These are phyloP conservation scores for Talaromyces islandicus DNA, from an alignment of 2,329 filamentous ascomycete genomes.

Conservation along the genomic window DNA sequence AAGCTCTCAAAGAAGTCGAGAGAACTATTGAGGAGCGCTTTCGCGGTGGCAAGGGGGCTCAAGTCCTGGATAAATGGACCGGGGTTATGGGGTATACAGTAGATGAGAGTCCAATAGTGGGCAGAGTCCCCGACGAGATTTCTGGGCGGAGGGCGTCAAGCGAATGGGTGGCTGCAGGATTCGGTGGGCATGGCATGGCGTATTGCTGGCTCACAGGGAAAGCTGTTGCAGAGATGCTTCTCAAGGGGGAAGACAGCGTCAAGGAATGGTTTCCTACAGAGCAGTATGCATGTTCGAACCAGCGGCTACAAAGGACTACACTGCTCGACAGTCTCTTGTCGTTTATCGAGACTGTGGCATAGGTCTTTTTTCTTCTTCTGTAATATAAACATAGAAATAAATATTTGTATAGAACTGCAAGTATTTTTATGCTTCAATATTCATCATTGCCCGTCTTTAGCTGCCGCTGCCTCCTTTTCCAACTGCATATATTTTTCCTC, in stretches of 20 bases:
- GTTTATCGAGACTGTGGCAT: constrained; percentile 1
- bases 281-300: constrained; percentile 9
- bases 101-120: constrained; percentile 49
- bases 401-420: too few species aligned
- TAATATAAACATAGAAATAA: neutral
- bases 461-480: constrained; percentile 22
- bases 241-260: constrained; percentile 18
- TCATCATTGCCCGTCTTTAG: neutral
- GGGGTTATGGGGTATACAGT: constrained; percentile 47
- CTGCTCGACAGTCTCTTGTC: constrained; percentile 8
- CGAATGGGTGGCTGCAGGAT: constrained; percentile 54
- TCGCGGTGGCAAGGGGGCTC: constrained; percentile 14
- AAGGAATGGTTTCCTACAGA: constrained; percentile 19
- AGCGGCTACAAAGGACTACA: constrained; percentile 5
- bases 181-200: constrained; percentile 63
- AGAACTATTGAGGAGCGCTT: constrained; percentile 4
- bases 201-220: constrained; percentile 40
- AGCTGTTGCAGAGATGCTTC: constrained; percentile 22
- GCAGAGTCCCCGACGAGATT: constrained; percentile 34
- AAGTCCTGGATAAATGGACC: constrained; percentile 22
- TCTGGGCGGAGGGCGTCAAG: constrained; percentile 26
- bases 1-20: constrained; percentile 3
- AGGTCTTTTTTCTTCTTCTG: neutral
- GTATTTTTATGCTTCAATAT: neutral
- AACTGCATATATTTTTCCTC: constrained; percentile 60